These are phyloP conservation scores for Pugionium cornutum DNA, from an alignment of 345 rosid species.

Conservation along the genomic window DNA sequence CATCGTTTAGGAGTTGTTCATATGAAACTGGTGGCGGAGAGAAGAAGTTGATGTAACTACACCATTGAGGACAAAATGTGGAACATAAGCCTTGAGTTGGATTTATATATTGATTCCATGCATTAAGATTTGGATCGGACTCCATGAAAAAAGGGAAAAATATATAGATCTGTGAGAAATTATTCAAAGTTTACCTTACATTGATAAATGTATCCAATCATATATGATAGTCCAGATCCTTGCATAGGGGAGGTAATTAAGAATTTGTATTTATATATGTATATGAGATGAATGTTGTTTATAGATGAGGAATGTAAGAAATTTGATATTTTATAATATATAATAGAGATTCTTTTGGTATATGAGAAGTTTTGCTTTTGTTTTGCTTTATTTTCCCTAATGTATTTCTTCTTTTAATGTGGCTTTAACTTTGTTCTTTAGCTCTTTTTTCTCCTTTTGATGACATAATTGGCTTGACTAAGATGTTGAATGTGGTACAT, in stretches of 20 bases:
- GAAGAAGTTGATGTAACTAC: slow-evolving; percentile 53
- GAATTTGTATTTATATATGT: too few species aligned
- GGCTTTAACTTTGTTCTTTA: slow-evolving; percentile 43
- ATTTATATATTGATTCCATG: slow-evolving; percentile 57
- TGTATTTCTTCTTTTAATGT: slow-evolving; percentile 40
- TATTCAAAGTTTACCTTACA: slow-evolving; percentile 16
- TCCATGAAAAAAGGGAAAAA: slow-evolving; percentile 31
- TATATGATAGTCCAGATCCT: slow-evolving; percentile 7
- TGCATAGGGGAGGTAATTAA: too few species aligned
- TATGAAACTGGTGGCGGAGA: slow-evolving; percentile 64
- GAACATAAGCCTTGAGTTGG: slow-evolving; percentile 69
- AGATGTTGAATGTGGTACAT: slow-evolving; percentile 31
- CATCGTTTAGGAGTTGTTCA: slow-evolving; percentile 42
- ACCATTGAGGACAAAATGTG: slow-evolving; percentile 80
- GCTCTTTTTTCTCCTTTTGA: slow-evolving; percentile 23
- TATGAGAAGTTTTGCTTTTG: slow-evolving; percentile 30
- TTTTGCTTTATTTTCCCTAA: neutral
- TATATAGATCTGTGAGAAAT: slow-evolving; percentile 16
- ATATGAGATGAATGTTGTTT: slow-evolving; percentile 2
- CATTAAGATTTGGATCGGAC: slow-evolving; percentile 43
- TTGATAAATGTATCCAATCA: neutral
- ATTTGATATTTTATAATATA: slow-evolving; percentile 18
- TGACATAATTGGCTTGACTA: slow-evolving; percentile 42
- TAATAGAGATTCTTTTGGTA: slow-evolving; percentile 23
- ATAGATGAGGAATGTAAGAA: slow-evolving; percentile 13